Evolutionary conservation across 176 grass and related monocot species (phyloP).

Genomic region (Bromus sterilis): DNA sequence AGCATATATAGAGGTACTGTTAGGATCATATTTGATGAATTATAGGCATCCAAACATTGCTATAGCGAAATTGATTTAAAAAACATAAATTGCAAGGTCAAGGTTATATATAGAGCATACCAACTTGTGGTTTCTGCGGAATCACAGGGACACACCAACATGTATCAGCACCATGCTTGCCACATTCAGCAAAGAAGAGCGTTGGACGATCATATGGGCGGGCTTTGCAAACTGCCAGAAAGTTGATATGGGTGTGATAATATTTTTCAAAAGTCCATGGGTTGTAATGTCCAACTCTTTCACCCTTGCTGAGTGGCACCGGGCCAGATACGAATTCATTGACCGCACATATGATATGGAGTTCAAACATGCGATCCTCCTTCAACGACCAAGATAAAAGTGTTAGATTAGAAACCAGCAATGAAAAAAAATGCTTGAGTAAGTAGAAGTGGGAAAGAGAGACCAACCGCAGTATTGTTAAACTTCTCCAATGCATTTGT

Average conservation of each 20-base stretch:
- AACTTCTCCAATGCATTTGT: background rate
- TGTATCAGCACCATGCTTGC: background rate
- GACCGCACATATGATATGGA: background rate
- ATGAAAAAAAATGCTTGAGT: background rate
- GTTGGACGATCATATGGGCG: background rate
- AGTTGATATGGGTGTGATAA: background rate
- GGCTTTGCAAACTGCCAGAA: background rate
- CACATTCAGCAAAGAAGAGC: constrained; percentile 11
- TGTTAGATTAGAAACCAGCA: background rate
- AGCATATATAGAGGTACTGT: too few relatives aligned
- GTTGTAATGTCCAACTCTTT: background rate
- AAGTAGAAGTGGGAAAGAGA: background rate
- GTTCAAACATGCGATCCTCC: background rate
- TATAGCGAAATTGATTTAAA: background rate
- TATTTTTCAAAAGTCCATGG: background rate
- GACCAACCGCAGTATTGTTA: background rate
- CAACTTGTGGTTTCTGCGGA: background rate
- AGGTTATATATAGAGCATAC: background rate
- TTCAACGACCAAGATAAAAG: background rate
- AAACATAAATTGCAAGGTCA: background rate
- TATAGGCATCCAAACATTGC: background rate
- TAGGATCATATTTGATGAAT: background rate
- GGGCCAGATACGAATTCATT: background rate
- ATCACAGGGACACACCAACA: background rate
- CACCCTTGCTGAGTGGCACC: background rate